Evolutionary conservation across 1,284 basidiomycete species (phyloP).

Genomic region (Macrocystidia cucumis): DNA sequence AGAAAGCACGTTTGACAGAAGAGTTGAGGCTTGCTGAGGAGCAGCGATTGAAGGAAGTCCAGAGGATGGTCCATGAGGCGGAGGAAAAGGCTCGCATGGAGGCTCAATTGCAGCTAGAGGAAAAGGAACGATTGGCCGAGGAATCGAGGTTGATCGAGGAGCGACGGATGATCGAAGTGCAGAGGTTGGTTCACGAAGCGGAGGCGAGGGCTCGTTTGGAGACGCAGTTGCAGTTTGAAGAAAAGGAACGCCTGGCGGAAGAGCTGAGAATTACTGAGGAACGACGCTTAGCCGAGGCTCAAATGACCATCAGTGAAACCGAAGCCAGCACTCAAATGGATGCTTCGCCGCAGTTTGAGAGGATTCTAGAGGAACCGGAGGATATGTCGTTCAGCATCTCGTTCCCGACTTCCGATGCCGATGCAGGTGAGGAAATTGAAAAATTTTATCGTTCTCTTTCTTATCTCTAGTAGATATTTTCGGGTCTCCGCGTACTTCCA

Average conservation of each 20-base stretch:
- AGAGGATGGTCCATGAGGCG: conserved; percentile 21
- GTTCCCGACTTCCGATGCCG: not conserved
- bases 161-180: conserved; percentile 1
- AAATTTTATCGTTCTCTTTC: not conserved
- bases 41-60: conserved; percentile 7
- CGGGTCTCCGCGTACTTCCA: conserved; percentile 30
- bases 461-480: conserved; percentile 43
- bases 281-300: conserved; percentile 7
- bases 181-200: conserved; percentile 4
- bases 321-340: not conserved
- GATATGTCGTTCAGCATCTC: no score
- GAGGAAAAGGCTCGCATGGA: conserved; percentile 14
- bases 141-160: not conserved
- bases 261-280: conserved; percentile 10
- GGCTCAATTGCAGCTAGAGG: conserved; percentile 3
- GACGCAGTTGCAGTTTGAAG: conserved; percentile 4
- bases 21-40: no score
- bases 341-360: conserved; percentile 4
- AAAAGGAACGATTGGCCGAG: conserved; percentile 3
- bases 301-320: conserved; percentile 2
- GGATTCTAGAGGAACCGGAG: conserved; percentile 4
- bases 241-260: conserved; percentile 11
- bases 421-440: not conserved
- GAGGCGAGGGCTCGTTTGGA: conserved; percentile 9
- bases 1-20: no score